Evolutionary conservation across 495 filamentous ascomycete genomes (phyloP).

Genomic region (Aspergillus biplanus): DNA sequence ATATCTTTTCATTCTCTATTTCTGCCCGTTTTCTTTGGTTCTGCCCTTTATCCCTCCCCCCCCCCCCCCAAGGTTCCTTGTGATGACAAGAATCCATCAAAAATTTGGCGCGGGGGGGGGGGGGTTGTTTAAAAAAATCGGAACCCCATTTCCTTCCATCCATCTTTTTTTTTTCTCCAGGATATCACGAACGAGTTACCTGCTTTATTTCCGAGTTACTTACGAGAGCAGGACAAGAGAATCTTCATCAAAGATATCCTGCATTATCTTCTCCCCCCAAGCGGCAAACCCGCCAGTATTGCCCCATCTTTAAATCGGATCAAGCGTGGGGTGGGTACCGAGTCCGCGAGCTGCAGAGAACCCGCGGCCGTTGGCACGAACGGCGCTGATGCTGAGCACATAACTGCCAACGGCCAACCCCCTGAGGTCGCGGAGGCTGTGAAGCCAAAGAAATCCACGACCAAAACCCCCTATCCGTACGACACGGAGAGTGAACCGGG

Average conservation of each 20-base stretch:
- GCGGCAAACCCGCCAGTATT: constrained; percentile 64
- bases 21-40: not conserved
- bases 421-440: constrained; percentile 19
- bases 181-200: not conserved
- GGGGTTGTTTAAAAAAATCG: not conserved
- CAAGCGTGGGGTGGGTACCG: constrained; percentile 66
- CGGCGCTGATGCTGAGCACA: not conserved
- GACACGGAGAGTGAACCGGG: constrained; percentile 56
- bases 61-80: not conserved
- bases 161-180: not conserved
- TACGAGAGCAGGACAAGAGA: constrained; percentile 64
- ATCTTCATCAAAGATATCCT: constrained; percentile 98
- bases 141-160: not conserved
- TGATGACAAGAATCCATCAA: not conserved
- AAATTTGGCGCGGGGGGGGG: too few relatives aligned
- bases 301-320: constrained; percentile 71
- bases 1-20: constrained; percentile 20
- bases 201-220: constrained; percentile 29
- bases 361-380: constrained; percentile 24
- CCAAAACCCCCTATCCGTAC: constrained; percentile 58
- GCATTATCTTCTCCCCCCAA: constrained; percentile 82
- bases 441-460: constrained; percentile 18
- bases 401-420: constrained; percentile 32
- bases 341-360: constrained; percentile 29
- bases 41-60: not conserved